phyloP scores from a whole-genome alignment of 2,329 filamentous ascomycete species.

The Trichoderma citrinoviride region DNA sequence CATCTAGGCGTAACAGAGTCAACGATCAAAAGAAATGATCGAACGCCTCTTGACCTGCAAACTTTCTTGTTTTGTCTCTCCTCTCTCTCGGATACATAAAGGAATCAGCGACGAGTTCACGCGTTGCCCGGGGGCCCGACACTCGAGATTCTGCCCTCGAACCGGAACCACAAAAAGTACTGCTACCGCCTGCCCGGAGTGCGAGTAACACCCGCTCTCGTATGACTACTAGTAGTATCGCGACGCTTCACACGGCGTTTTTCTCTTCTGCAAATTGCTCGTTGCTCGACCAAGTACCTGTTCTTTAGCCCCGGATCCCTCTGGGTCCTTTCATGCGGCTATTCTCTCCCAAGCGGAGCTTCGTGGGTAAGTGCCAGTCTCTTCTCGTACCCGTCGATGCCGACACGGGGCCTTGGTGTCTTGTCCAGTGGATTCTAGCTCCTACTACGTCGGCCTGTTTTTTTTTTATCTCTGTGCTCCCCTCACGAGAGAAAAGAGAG shows the following conservation, averaged over 20 bases:
- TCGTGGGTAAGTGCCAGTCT: constrained; percentile 1
- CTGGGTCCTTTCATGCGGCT: constrained; percentile 31
- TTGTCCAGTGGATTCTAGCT: not conserved
- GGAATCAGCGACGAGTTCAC: constrained; percentile 14
- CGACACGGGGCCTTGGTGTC: not conserved
- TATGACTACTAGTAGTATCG: not conserved
- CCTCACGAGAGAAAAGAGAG: constrained; percentile 3
- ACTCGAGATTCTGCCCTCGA: too few species aligned
- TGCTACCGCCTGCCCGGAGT: not conserved
- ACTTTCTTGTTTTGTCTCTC: not conserved
- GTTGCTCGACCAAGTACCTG: not conserved
- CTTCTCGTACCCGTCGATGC: not conserved
- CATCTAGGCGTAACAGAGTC: constrained; percentile 13
- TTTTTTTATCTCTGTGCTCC: constrained; percentile 7
- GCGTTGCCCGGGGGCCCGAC: not conserved
- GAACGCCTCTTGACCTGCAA: not conserved
- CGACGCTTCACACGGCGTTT: not conserved
- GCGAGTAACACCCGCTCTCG: not conserved
- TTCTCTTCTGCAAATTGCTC: not conserved
- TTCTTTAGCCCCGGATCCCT: not conserved
- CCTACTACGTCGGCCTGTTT: not conserved
- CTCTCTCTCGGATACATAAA: constrained; percentile 17
- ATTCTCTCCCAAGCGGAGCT: constrained; percentile 5
- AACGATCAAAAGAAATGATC: not conserved
- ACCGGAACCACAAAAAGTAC: not conserved